phyloP scores from a whole-genome alignment of 1,284 basidiomycete species.

The Marasmius oreades region DNA sequence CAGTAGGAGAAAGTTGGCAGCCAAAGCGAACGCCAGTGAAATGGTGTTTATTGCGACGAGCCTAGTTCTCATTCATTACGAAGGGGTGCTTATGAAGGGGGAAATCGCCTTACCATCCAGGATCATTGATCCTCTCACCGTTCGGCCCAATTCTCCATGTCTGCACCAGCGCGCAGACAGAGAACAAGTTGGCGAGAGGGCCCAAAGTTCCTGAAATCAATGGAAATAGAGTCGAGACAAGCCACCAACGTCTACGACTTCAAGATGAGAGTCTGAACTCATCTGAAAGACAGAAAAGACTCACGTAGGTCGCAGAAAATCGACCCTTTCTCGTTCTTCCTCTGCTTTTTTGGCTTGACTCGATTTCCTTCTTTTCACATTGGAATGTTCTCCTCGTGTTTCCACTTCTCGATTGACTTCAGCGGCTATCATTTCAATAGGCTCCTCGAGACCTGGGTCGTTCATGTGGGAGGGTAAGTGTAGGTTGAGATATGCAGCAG shows the following conservation, averaged over 20 bases:
- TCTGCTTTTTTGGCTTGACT: no score
- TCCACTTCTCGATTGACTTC: no score
- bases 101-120: slow-evolving; percentile 22
- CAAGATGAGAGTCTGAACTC: background rate
- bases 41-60: slow-evolving; percentile 25
- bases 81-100: no score
- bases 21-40: slow-evolving; percentile 29
- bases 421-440: no score
- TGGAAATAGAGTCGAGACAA: slow-evolving; percentile 35
- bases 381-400: no score
- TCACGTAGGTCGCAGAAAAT: background rate
- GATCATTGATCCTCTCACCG: slow-evolving; percentile 24
- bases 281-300: background rate
- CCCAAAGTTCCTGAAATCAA: slow-evolving; percentile 36
- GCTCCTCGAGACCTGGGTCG: no score
- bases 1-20: slow-evolving; percentile 31
- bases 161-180: slow-evolving; percentile 31
- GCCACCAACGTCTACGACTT: slow-evolving; percentile 33
- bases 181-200: slow-evolving; percentile 35
- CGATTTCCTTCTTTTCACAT: no score
- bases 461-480: no score
- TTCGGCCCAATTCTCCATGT: slow-evolving; percentile 26
- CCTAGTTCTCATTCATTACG: slow-evolving; percentile 4
- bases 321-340: background rate
- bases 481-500: no score